Conservation (phyloP, 148 eudicot genomes). For the Nyssa sinensis region DNA sequence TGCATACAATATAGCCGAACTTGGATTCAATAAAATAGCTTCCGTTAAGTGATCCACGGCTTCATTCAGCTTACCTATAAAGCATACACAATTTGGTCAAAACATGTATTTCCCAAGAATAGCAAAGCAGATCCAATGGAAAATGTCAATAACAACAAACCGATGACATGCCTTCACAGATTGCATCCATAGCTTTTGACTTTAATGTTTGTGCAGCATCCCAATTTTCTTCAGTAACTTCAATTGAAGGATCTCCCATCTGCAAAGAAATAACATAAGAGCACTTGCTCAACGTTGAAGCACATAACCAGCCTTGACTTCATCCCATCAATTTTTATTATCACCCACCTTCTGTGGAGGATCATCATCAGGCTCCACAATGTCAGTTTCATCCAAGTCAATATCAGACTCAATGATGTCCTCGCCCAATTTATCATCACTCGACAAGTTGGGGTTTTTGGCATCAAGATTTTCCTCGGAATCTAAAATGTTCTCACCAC, state of each 20-base stretch:
- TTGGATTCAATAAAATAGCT: slow-evolving; percentile 58
- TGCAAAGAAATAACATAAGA: slow-evolving; percentile 20
- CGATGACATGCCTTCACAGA: slow-evolving; percentile 44
- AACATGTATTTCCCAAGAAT: background rate
- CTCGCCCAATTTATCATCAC: slow-evolving; percentile 32
- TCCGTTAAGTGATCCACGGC: slow-evolving; percentile 60
- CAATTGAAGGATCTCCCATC: slow-evolving; percentile 68
- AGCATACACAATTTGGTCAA: background rate
- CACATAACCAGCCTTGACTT: background rate
- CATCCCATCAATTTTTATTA: background rate
- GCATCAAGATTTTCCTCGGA: slow-evolving; percentile 15
- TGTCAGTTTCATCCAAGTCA: slow-evolving; percentile 61
- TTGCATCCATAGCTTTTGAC: slow-evolving; percentile 46
- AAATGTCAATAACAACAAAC: slow-evolving; percentile 1
- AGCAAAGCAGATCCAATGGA: background rate
- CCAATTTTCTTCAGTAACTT: slow-evolving; percentile 55
- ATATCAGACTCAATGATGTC: slow-evolving; percentile 60
- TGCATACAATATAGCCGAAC: slow-evolving; percentile 63
- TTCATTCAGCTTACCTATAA: slow-evolving; percentile 47
- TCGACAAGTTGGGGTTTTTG: background rate
- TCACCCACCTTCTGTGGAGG: slow-evolving; percentile 57
- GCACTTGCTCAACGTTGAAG: background rate
- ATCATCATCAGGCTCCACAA: slow-evolving; percentile 61
- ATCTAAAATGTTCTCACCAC: slow-evolving; percentile 18
- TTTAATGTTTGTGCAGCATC: slow-evolving; percentile 60